Evolutionary conservation across 768 basidiomycete genomes (phyloP), one percentile per base, ranked within the genome.

Genomic region (Boletus edulis): DNA sequence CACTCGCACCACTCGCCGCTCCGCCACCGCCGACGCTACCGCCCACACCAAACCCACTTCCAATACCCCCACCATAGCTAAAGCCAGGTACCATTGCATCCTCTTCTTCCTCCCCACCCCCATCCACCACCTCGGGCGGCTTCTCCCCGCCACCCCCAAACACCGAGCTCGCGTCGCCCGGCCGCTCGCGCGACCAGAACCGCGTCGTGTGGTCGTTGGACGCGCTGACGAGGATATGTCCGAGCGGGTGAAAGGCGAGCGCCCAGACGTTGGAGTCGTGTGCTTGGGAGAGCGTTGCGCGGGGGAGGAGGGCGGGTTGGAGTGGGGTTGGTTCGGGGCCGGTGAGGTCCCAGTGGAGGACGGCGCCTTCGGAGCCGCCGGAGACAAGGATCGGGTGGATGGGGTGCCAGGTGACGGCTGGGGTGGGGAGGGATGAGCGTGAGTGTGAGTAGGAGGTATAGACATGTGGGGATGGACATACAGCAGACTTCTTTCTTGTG

Each of bases 401-500:
- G 2, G 97, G 97, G 61, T 99, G 97, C 97, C 97, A 99, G 20
- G 94, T 81, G 46, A 98, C 78, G 17, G 94, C 93, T 96, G 64
- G 5, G 29, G 6, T 13, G 7, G 3, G 6, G 20, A 6, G 31
- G n/a, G 5, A 27, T 40, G 27, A 27, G 39, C 34, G 48, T 37
- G 54, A 3, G 41, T 13, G 13, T 18, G 44, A 0, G 34, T 15
- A 37, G 20, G n/a, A 13, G n/a, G 39, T 1, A 13, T 20, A 24
- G 32, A 18, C 1, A 27, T 0, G 45, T 24, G 52, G 18, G 27
- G 47, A 49, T 9, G 18, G 41, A 79, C 92, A 57, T 75, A 95
- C 92, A 94, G 76, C 94, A 95, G 39, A 97, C 94, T 81, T 98
- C 97, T 67, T 98, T 96, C 68, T 94, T 94, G 79, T 99, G 97